Evolutionary conservation across 495 filamentous ascomycete genomes (phyloP).

Genomic region (Xylona heveae): DNA sequence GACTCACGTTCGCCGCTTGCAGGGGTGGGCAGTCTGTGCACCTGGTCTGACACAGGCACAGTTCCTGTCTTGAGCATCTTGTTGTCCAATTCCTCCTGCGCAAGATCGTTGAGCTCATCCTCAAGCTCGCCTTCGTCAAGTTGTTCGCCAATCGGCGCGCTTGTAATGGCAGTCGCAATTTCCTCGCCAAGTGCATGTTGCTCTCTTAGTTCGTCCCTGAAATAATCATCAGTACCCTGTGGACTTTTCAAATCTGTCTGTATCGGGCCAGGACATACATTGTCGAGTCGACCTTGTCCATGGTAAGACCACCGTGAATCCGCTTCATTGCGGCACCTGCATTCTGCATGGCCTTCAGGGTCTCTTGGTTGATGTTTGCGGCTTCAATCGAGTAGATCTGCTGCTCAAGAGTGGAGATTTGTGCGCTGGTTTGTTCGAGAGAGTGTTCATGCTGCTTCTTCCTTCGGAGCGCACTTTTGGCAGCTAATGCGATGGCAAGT

Average conservation of each 20-base stretch:
- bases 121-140: slow-evolving; percentile 77
- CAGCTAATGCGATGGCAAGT: too few relatives aligned
- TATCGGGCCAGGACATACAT: slow-evolving; percentile 43
- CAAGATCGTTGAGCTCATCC: slow-evolving; percentile 51
- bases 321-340: slow-evolving; percentile 73
- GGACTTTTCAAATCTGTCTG: too few relatives aligned
- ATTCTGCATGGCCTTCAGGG: slow-evolving; percentile 78
- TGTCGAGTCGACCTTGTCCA: slow-evolving; percentile 82
- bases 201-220: slow-evolving; percentile 80
- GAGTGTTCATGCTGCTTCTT: slow-evolving; percentile 89
- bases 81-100: slow-evolving; percentile 76
- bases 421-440: slow-evolving; percentile 69
- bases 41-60: slow-evolving; percentile 45
- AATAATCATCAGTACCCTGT: too few relatives aligned
- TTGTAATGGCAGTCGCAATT: slow-evolving; percentile 67
- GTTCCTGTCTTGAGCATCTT: slow-evolving; percentile 82
- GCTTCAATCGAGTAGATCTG: slow-evolving; percentile 95
- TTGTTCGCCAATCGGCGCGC: slow-evolving; percentile 41
- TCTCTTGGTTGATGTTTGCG: slow-evolving; percentile 97
- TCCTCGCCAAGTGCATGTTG: slow-evolving; percentile 85
- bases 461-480: slow-evolving; percentile 74
- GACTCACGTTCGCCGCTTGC: slow-evolving; percentile 55
- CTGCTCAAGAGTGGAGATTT: slow-evolving; percentile 80
- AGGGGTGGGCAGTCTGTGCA: slow-evolving; percentile 50
- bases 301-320: slow-evolving; percentile 76